A percentile compares a stretch with the other conserved stretches of the same genome.
phyloP scores from a whole-genome alignment of 306 rosid genomes.

The Gynostemma pentaphyllum region DNA sequence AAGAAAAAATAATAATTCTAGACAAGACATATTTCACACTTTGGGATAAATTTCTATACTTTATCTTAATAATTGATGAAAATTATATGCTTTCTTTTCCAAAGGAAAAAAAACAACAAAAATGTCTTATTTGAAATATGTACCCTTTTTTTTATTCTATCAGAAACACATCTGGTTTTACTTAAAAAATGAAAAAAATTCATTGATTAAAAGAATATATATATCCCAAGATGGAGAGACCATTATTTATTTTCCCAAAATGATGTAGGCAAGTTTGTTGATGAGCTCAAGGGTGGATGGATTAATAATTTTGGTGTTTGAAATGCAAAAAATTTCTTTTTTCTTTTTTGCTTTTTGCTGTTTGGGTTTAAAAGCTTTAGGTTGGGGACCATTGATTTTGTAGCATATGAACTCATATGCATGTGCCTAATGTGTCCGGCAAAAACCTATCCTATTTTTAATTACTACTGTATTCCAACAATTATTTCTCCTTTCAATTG shows the following conservation, averaged over 20 bases:
- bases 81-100: neutral
- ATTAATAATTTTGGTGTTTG: neutral
- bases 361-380: too few relatives aligned
- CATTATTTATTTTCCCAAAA: neutral
- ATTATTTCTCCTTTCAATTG: neutral
- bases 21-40: neutral
- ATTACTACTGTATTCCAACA: neutral
- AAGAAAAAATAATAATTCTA: neutral
- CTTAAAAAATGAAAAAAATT: too few relatives aligned
- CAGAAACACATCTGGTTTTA: too few relatives aligned
- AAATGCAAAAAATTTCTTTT: neutral
- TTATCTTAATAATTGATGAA: neutral
- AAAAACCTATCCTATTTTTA: neutral
- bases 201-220: neutral
- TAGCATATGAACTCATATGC: neutral
- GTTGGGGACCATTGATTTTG: slow-evolving; percentile 4
- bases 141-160: neutral
- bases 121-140: neutral
- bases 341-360: neutral
- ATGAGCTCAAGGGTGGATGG: neutral
- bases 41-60: neutral
- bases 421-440: slow-evolving; percentile 2
- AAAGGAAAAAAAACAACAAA: neutral
- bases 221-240: neutral
- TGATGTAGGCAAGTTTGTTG: slow-evolving; percentile 1